These are phyloP conservation scores for Buxus sempervirens DNA, from an alignment of 164 flowering plant species.

Conservation along the genomic window DNA sequence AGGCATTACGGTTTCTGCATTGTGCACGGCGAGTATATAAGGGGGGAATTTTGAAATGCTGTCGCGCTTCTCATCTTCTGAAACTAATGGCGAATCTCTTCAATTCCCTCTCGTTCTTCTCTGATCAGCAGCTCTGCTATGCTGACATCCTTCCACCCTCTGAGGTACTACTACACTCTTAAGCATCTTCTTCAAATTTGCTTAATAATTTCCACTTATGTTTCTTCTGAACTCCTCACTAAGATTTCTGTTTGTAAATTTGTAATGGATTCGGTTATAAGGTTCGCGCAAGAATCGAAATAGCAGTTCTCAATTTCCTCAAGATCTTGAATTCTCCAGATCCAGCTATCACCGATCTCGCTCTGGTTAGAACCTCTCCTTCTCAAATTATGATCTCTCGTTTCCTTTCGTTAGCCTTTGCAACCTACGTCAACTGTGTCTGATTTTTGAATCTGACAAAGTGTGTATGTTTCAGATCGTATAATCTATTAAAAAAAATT, in stretches of 20 bases:
- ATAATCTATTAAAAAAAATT: too few species aligned
- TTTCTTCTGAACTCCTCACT: conserved; percentile 1
- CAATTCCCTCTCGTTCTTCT: conserved; percentile 57
- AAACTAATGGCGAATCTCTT: conserved; percentile 31
- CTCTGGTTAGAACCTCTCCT: conserved; percentile 42
- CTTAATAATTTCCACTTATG: background rate
- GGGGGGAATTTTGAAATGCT: too few species aligned
- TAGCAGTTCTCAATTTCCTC: conserved; percentile 77
- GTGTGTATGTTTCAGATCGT: too few species aligned
- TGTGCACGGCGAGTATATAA: too few species aligned
- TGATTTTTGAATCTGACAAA: too few species aligned
- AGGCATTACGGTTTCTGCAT: too few species aligned
- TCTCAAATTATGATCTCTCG: background rate
- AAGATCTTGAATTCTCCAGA: conserved; percentile 50
- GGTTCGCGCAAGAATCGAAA: conserved; percentile 87
- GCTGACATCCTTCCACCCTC: conserved; percentile 74
- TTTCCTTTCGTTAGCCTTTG: background rate
- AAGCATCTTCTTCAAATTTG: background rate
- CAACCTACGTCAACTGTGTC: too few species aligned
- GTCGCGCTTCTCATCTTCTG: background rate
- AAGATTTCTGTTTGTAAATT: background rate
- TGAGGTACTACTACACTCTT: conserved; percentile 32
- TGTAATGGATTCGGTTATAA: conserved; percentile 19
- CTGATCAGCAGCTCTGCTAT: conserved; percentile 70
- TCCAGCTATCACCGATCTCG: conserved; percentile 72